Evolutionary conservation across 352 stramenopile species (phyloP).

Genomic region (Phytopythium helicoides): DNA sequence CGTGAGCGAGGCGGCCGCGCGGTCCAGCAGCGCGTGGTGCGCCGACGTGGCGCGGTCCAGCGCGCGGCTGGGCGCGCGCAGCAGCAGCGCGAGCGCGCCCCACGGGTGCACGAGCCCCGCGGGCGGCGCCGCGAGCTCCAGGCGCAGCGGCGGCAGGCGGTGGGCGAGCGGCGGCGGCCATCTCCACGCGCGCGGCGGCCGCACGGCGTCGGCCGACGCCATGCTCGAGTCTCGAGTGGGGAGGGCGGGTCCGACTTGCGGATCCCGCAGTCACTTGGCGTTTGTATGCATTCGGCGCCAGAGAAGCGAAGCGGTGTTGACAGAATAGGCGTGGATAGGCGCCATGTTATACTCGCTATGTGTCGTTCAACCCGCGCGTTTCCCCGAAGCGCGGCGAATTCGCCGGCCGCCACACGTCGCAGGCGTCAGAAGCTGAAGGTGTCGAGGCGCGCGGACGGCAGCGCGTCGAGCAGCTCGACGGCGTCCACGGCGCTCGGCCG

Average conservation of each 20-base stretch:
- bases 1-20: slow-evolving; percentile 59
- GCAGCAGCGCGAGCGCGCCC: slow-evolving; percentile 44
- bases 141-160: slow-evolving; percentile 12
- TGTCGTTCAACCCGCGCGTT: too few relatives aligned
- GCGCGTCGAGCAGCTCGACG: slow-evolving; percentile 13
- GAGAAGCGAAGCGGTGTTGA: too few relatives aligned
- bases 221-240: not conserved
- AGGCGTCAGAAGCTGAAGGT: slow-evolving; percentile 27
- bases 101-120: slow-evolving; percentile 38
- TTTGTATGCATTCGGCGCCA: too few relatives aligned
- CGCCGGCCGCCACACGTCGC: too few relatives aligned
- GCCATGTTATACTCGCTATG: too few relatives aligned
- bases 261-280: too few relatives aligned
- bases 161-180: slow-evolving; percentile 15
- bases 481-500: slow-evolving; percentile 25
- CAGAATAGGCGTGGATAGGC: too few relatives aligned
- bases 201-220: slow-evolving; percentile 2
- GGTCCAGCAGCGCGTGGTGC: slow-evolving; percentile 74
- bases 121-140: slow-evolving; percentile 13
- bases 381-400: too few relatives aligned
- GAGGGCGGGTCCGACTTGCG: not conserved
- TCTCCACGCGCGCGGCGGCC: slow-evolving; percentile 6
- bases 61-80: slow-evolving; percentile 56
- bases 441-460: slow-evolving; percentile 16
- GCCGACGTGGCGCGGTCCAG: slow-evolving; percentile 20